Evolutionary conservation across 192 early-diverging fungal genomes (phyloP).

Genomic region (Umbelopsis vinacea): DNA sequence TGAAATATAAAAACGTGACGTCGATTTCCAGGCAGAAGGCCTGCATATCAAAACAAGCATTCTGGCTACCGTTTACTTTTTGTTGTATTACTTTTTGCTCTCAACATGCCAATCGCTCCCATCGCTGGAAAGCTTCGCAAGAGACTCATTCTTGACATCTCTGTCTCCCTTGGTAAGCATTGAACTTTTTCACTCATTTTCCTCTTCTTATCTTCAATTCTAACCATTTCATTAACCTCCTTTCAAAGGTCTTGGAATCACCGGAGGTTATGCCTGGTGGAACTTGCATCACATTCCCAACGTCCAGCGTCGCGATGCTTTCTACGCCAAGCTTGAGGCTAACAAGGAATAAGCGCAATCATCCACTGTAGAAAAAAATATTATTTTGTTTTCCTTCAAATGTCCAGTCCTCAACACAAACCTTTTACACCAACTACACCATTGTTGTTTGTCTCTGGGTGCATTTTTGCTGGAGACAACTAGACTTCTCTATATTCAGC

Average conservation of each 20-base stretch:
- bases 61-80: background rate
- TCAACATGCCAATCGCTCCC: conserved; percentile 44
- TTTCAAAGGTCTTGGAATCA: conserved; percentile 34
- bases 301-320: conserved; percentile 41
- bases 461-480: conserved; percentile 12
- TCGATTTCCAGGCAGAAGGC: background rate
- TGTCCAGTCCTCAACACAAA: conserved; percentile 1
- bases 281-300: conserved; percentile 42
- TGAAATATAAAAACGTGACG: background rate
- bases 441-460: conserved; percentile 14
- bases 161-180: conserved; percentile 31
- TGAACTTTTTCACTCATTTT: background rate
- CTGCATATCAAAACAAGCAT: conserved; percentile 20
- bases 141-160: conserved; percentile 45
- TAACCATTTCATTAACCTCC: background rate
- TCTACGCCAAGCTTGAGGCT: conserved; percentile 49
- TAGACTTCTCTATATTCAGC: conserved; percentile 20
- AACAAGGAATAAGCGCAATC: conserved; percentile 35
- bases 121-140: conserved; percentile 53
- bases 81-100: conserved; percentile 11
- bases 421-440: conserved; percentile 10
- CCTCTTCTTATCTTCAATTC: background rate
- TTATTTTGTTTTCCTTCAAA: conserved; percentile 1
- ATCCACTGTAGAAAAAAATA: conserved; percentile 8
- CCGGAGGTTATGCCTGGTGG: conserved; percentile 52